phyloP scores from a whole-genome alignment of 129 eudicot genomes.

The Calendula officinalis region DNA sequence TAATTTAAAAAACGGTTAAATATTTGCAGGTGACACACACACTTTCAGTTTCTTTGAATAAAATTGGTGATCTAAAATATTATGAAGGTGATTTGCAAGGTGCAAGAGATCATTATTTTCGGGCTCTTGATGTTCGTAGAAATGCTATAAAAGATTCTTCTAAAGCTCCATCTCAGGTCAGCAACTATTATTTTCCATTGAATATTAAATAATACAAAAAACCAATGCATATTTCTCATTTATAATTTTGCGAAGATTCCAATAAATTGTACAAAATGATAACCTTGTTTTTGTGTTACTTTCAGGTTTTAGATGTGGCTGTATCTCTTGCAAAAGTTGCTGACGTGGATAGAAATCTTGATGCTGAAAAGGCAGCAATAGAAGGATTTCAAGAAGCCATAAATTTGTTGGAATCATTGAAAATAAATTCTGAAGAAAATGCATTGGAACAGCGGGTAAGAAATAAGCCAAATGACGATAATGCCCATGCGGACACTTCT shows the following conservation, averaged over 20 bases:
- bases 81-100: conserved; percentile 80
- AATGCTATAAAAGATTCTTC: conserved; percentile 61
- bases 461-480: neutral
- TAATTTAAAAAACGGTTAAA: neutral
- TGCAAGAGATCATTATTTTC: conserved; percentile 62
- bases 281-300: neutral
- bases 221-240: no score
- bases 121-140: conserved; percentile 79
- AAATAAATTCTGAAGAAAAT: conserved; percentile 51
- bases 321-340: conserved; percentile 96
- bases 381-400: conserved; percentile 81
- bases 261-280: neutral
- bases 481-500: no score
- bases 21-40: conserved; percentile 79
- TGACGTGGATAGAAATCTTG: conserved; percentile 88
- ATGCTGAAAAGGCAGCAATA: conserved; percentile 59
- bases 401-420: conserved; percentile 53
- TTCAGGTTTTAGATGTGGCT: conserved; percentile 79
- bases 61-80: conserved; percentile 87
- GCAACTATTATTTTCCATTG: conserved; percentile 11
- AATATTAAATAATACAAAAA: neutral
- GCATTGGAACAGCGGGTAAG: conserved; percentile 82
- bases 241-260: neutral
- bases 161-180: conserved; percentile 68
- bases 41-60: conserved; percentile 85